phyloP scores from a whole-genome alignment of 768 basidiomycete species.

The Lentinus brumalis region DNA sequence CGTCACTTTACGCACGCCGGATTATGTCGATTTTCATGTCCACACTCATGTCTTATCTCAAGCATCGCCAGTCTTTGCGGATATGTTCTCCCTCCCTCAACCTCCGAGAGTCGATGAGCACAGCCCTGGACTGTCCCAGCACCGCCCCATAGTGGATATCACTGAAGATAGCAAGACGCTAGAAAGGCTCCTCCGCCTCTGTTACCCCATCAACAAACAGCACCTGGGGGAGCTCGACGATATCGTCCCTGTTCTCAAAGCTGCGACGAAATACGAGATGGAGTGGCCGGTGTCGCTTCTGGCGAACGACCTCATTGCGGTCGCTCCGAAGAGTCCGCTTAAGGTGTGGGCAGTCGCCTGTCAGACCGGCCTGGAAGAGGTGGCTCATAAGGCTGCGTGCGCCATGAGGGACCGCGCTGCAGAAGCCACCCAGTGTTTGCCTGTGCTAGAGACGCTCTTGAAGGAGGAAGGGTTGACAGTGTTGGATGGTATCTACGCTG shows the following conservation, averaged over 20 bases:
- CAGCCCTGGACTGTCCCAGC: neutral
- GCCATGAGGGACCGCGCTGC: neutral
- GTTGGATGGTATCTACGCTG: neutral
- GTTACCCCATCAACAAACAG: constrained; percentile 35
- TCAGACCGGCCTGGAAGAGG: neutral
- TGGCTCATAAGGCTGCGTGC: neutral
- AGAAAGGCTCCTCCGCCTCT: constrained; percentile 34
- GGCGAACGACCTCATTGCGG: constrained; percentile 12
- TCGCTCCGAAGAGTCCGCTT: constrained; percentile 27
- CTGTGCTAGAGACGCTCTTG: neutral
- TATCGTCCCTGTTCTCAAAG: neutral
- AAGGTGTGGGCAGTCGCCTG: constrained; percentile 27
- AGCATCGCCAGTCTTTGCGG: constrained; percentile 60
- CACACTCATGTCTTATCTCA: constrained; percentile 57
- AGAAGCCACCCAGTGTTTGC: neutral
- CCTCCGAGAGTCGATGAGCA: constrained; percentile 22
- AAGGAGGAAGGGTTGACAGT: neutral
- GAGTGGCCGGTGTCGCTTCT: neutral
- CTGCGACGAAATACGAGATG: constrained; percentile 13
- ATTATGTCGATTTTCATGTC: constrained; percentile 50
- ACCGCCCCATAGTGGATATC: constrained; percentile 27
- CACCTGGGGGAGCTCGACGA: constrained; percentile 4
- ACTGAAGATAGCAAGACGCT: constrained; percentile 30
- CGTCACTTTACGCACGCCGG: constrained; percentile 55
- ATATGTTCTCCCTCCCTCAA: constrained; percentile 55